phyloP scores from a whole-genome alignment of 345 rosid genomes.

The Euclidium syriacum region DNA sequence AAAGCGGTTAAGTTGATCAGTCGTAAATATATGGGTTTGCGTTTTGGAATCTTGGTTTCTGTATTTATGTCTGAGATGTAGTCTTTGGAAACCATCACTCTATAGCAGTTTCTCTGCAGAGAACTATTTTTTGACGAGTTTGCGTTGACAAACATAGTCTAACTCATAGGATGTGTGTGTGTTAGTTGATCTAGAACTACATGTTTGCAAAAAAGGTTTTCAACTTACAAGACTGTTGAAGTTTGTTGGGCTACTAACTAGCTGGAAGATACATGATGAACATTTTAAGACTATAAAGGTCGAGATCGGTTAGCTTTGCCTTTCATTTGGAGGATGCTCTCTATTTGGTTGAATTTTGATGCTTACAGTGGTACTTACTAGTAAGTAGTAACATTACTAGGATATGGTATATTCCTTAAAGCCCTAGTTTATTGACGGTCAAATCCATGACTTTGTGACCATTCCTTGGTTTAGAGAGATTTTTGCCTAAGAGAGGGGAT shows the following conservation, averaged over 20 bases:
- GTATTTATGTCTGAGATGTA: background rate
- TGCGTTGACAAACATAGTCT: background rate
- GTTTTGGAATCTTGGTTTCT: background rate
- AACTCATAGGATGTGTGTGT: background rate
- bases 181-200: background rate
- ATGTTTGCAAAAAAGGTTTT: background rate
- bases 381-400: background rate
- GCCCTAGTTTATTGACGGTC: background rate
- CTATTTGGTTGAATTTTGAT: background rate
- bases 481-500: background rate
- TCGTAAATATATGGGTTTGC: background rate
- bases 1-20: background rate
- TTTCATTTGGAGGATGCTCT: background rate
- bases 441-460: background rate
- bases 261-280: background rate
- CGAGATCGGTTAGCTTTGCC: background rate
- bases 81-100: background rate
- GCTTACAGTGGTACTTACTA: background rate
- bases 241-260: background rate
- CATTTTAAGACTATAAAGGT: background rate
- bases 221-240: background rate
- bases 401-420: background rate
- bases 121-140: background rate
- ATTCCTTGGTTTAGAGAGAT: background rate
- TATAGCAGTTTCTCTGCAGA: background rate